Conservation (phyloP, 2,329 filamentous ascomycete species). For the Colletotrichum sp. region DNA sequence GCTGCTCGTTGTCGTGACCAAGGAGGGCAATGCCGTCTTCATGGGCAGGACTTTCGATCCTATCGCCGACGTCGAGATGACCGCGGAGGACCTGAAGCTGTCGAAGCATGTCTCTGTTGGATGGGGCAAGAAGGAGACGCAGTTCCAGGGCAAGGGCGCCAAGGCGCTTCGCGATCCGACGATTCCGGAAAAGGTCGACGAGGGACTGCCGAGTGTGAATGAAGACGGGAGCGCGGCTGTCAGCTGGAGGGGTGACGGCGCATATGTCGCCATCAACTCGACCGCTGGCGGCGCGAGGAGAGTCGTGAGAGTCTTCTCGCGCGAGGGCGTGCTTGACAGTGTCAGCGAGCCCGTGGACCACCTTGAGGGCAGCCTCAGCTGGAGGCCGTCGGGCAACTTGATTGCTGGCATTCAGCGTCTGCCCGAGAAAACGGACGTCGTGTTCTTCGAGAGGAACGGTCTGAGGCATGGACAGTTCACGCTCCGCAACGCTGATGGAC, state of each 20-base stretch:
- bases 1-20: constrained; percentile 82
- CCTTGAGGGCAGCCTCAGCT: constrained; percentile 86
- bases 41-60: constrained; percentile 94
- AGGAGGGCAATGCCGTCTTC: constrained; percentile 79
- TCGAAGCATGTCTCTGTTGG: constrained; percentile 96
- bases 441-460: constrained; percentile 98
- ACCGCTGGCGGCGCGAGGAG: constrained; percentile 74
- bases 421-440: constrained; percentile 74
- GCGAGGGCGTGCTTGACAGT: constrained; percentile 89
- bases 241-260: constrained; percentile 94
- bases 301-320: constrained; percentile 86
- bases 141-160: constrained; percentile 92
- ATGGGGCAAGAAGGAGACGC: constrained; percentile 98
- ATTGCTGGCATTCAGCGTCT: constrained; percentile 84
- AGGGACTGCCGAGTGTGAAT: constrained; percentile 75
- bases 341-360: constrained; percentile 95
- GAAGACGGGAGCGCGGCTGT: constrained; percentile 78
- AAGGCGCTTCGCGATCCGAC: constrained; percentile 90
- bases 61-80: constrained; percentile 76
- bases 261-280: constrained; percentile 86
- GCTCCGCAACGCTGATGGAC: constrained; percentile 70
- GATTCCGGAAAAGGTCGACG: constrained; percentile 89
- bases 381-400: constrained; percentile 89
- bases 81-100: constrained; percentile 78
- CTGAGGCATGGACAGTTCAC: constrained; percentile 93